A percentile compares a stretch with the other conserved stretches of the same genome.
phyloP scores from a whole-genome alignment of 2,329 filamentous ascomycete species.

The Monosporascus sp. region DNA sequence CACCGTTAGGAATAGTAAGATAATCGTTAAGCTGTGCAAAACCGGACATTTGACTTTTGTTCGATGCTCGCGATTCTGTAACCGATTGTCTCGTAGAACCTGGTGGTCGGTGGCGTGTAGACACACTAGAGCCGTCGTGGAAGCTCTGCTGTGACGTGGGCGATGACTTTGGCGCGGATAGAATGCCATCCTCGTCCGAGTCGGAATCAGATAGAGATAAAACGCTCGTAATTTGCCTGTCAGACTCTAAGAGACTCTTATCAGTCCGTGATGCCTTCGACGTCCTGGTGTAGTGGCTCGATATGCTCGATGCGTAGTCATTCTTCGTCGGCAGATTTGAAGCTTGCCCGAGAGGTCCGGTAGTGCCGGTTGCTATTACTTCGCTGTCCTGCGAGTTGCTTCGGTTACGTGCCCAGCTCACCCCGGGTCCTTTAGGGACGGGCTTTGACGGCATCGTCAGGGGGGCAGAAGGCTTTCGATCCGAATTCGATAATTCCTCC shows the following conservation, averaged over 20 bases:
- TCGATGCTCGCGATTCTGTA: slow-evolving; percentile 15
- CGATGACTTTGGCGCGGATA: slow-evolving; percentile 27
- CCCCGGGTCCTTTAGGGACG: slow-evolving; percentile 8
- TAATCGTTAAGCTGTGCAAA: slow-evolving; percentile 36
- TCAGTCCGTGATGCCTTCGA: slow-evolving; percentile 47
- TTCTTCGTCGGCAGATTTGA: slow-evolving; percentile 25
- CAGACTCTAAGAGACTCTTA: slow-evolving; percentile 42
- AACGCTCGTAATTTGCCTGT: slow-evolving; percentile 50
- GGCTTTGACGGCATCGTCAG: slow-evolving; percentile 17
- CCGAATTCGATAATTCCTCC: slow-evolving; percentile 9
- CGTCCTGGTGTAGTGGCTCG: slow-evolving; percentile 49
- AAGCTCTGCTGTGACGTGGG: slow-evolving; percentile 24
- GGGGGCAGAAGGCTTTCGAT: slow-evolving; percentile 15
- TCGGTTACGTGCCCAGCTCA: slow-evolving; percentile 17
- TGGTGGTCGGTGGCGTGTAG: slow-evolving; percentile 10
- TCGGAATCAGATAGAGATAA: slow-evolving; percentile 51
- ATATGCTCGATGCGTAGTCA: slow-evolving; percentile 46
- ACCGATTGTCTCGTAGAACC: slow-evolving; percentile 13
- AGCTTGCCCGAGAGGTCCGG: slow-evolving; percentile 15
- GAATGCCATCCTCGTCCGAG: slow-evolving; percentile 44
- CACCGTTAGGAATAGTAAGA: slow-evolving; percentile 33
- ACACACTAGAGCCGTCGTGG: slow-evolving; percentile 14
- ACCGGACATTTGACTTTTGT: slow-evolving; percentile 34
- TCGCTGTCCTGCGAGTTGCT: slow-evolving; percentile 21
- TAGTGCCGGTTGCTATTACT: slow-evolving; percentile 19